Base-by-base conservation (phyloP, 1,284 basidiomycete genomes). In the Stygiomarasmius scandens region DNA sequence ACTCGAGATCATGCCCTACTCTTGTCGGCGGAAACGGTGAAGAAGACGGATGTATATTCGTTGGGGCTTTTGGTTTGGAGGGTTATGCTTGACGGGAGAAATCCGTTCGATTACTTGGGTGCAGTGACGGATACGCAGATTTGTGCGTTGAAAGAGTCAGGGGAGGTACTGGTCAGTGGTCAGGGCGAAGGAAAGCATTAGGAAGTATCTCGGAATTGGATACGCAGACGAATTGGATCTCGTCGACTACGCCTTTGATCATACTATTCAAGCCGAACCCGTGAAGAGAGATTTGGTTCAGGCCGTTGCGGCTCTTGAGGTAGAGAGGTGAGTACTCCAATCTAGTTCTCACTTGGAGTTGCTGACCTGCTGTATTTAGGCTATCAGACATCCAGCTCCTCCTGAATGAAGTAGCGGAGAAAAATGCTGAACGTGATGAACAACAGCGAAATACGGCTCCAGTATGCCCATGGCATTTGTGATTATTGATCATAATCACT, bases 41-140 rank as follows among this genome's bases (percentile, higher is more conserved):
- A 51, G 29, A 34, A 41, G 22, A 58, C 57, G 2, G 57, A 58
- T 36, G 52, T 58, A 19, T 58, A 54, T 46, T 36, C 57, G 2
- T 46, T 58, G n/a, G 52, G 52, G 14, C 52, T 58, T 27, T 41
- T 58, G 27, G 41, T 58, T 2, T 58, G 57, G 52, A 49, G 57
- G 29, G 45, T 41, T 22, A 45, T 58, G 10, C 1, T 54, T 11
- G 27, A 47, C 14, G 57, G 57, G 20, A 9, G 34, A 20, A 54
- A 54, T 16, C 57, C 57, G 2, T 58, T 54, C 22, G 16, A 22
- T n/a, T n/a, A 12, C n/a, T n/a, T n/a, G n/a, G n/a, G n/a, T n/a
- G n/a, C n/a, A n/a, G n/a, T 32, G 29, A 32, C 45, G 20, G 38
- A 49, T 12, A n/a, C 27, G 16, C 32, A 50, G 16, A 44, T 58